Base-by-base conservation (phyloP, 495 filamentous ascomycete genomes). In the Talaromyces ruber region DNA sequence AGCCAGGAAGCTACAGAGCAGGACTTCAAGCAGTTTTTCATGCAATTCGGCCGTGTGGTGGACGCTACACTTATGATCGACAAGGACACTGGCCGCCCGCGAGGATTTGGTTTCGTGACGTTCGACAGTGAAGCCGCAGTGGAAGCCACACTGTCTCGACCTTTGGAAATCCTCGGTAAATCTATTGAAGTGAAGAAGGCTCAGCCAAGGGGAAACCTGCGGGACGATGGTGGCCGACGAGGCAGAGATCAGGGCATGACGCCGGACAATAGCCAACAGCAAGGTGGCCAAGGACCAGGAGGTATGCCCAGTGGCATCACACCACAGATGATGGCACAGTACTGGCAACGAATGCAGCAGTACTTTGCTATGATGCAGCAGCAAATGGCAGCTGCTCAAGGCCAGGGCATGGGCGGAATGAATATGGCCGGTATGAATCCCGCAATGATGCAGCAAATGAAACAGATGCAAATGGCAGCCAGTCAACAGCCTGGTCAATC, bases 21-120 rank as follows among this genome's bases (percentile, higher is more conserved):
- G 47, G 92, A 98, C 69, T 98, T 98, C 74, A 91, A 91, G 68
- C 85, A 93, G 45, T 98, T 96, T 74, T 98, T 98, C 74, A 89
- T 88, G 72, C 90, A 96, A 71, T 98, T 97, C 68, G 94, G 94
- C 45, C 86, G 94, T 60, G 94, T 98, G 29, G 86, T 98, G 51
- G 94, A 98, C 73, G 94, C 94, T 11, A 98, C 94, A 1, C 83
- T 98, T 21, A 98, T 98, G 94, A 98, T 98, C 83, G 94, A 98
- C 74, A 98, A 98, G 74, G 94, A 98, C 69, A 98, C 94, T 7
- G 93, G 93, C 32, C 86, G 94, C 24, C 94, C 94, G 3, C 86
- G 94, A 63, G 94, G 94, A 9, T 98, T 98, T 68, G 94, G 94
- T n/a, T 98, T 98, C 68, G 94, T 98, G 43, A 98, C 94, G 0